A percentile compares a stretch with the other conserved stretches of the same genome.
These are phyloP conservation scores for Zangia roseola DNA, from an alignment of 768 basidiomycete genomes.

Conservation along the genomic window DNA sequence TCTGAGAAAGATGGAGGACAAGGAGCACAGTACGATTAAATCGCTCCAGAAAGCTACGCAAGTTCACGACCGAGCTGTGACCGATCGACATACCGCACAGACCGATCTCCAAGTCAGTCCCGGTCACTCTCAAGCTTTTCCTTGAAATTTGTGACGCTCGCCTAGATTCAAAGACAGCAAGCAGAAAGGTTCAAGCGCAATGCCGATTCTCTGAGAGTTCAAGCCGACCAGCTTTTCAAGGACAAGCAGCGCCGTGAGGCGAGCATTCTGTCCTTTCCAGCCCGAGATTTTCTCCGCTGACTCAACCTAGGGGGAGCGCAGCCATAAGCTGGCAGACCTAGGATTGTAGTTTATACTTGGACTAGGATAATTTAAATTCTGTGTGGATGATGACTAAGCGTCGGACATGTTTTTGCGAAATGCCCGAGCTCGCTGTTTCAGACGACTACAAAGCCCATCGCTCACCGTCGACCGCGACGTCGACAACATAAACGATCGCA, in stretches of 20 bases:
- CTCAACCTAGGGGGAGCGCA: constrained; percentile 19
- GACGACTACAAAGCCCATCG: constrained; percentile 19
- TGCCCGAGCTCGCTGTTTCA: constrained; percentile 21
- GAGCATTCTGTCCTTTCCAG: not conserved
- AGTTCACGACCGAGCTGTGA: constrained; percentile 48
- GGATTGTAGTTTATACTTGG: too few relatives aligned
- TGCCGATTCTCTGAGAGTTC: constrained; percentile 16
- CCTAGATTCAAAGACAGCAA: constrained; percentile 28
- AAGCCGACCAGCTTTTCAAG: constrained; percentile 21
- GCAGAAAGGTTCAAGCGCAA: constrained; percentile 17
- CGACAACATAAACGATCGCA: constrained; percentile 7
- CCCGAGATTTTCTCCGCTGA: not conserved
- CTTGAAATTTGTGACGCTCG: not conserved
- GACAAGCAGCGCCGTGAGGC: constrained; percentile 25
- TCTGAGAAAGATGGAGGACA: constrained; percentile 47
- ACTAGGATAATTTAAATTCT: too few relatives aligned
- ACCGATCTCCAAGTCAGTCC: constrained; percentile 43
- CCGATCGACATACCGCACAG: constrained; percentile 41
- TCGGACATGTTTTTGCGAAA: constrained; percentile 16
- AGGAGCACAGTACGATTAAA: constrained; percentile 50
- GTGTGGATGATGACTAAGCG: constrained; percentile 28
- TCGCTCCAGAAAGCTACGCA: constrained; percentile 53
- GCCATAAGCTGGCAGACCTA: constrained; percentile 14
- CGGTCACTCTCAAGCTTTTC: not conserved
- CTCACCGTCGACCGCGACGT: constrained; percentile 9